Evolutionary conservation across 2,329 filamentous ascomycete species (phyloP).

Genomic region (Botrytis pseudocinerea): DNA sequence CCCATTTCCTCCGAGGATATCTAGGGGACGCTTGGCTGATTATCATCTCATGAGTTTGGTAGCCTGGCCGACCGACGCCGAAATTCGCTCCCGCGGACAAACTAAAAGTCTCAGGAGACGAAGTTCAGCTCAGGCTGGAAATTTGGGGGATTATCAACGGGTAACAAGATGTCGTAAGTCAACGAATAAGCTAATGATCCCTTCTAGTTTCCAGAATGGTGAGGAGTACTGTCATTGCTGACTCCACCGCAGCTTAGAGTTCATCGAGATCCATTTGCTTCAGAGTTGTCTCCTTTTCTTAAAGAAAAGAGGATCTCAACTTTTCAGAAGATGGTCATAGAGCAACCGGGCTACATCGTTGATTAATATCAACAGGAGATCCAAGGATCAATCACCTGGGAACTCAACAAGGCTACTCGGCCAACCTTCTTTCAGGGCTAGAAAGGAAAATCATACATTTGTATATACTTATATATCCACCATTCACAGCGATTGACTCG

Average conservation of each 20-base stretch:
- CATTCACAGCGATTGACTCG: not conserved
- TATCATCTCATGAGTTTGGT: conserved; percentile 11
- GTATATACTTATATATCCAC: not conserved
- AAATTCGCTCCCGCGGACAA: conserved; percentile 8
- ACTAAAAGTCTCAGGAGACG: conserved; percentile 17
- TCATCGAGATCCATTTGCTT: conserved; percentile 7
- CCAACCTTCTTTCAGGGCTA: conserved; percentile 11
- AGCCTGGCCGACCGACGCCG: conserved; percentile 17
- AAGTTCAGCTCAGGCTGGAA: conserved; percentile 19
- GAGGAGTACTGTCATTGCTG: not conserved
- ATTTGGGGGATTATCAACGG: not conserved
- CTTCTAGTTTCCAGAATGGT: not conserved
- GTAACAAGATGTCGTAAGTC: not conserved
- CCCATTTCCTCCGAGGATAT: conserved; percentile 5
- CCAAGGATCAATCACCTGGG: not conserved
- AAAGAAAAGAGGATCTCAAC: not conserved
- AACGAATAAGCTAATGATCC: not conserved
- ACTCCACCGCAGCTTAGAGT: not conserved
- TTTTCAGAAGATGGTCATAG: not conserved
- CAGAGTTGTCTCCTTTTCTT: not conserved
- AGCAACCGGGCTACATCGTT: not conserved
- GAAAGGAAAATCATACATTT: not conserved
- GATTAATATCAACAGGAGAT: not conserved
- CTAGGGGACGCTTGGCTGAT: conserved; percentile 12
- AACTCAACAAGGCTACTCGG: not conserved